These are phyloP conservation scores for Curvularia hawaiiensis DNA, from an alignment of 2,329 filamentous ascomycete genomes.

Conservation along the genomic window DNA sequence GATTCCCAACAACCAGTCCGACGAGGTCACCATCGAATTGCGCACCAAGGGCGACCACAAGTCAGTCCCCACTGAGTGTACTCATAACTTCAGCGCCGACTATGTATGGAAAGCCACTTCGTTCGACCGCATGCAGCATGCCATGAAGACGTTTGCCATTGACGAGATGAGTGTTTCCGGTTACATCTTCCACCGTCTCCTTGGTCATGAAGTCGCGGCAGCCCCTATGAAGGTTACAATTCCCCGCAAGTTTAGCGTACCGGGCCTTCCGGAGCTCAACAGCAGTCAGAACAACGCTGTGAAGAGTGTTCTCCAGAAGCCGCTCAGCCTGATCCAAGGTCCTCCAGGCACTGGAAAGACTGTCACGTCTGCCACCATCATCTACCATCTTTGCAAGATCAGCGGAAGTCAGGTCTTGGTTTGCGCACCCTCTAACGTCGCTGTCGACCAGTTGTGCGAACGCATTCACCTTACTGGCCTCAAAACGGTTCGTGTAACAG, in stretches of 20 bases:
- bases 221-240: slow-evolving; percentile 95
- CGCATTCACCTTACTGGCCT: slow-evolving; percentile 92
- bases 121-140: slow-evolving; percentile 98
- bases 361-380: slow-evolving; percentile 97
- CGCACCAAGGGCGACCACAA: slow-evolving; percentile 96
- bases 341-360: slow-evolving; percentile 98
- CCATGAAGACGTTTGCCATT: slow-evolving; percentile 98
- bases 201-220: slow-evolving; percentile 92
- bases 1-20: slow-evolving; percentile 98
- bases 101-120: slow-evolving; percentile 99
- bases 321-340: slow-evolving; percentile 93
- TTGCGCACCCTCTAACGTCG: slow-evolving; percentile 97
- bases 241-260: slow-evolving; percentile 96
- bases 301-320: slow-evolving; percentile 91
- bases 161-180: slow-evolving; percentile 98
- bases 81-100: slow-evolving; percentile 96
- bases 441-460: slow-evolving; percentile 97
- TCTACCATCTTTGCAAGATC: slow-evolving; percentile 95
- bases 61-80: slow-evolving; percentile 92
- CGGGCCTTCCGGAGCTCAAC: slow-evolving; percentile 92
- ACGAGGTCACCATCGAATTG: slow-evolving; percentile 94
- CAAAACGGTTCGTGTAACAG: slow-evolving; percentile 97
- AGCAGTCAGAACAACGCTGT: slow-evolving; percentile 95
- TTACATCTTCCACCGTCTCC: slow-evolving; percentile 96
- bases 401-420: slow-evolving; percentile 94